These are phyloP conservation scores for Castanea crenata DNA, from an alignment of 306 rosid genomes.

Conservation along the genomic window DNA sequence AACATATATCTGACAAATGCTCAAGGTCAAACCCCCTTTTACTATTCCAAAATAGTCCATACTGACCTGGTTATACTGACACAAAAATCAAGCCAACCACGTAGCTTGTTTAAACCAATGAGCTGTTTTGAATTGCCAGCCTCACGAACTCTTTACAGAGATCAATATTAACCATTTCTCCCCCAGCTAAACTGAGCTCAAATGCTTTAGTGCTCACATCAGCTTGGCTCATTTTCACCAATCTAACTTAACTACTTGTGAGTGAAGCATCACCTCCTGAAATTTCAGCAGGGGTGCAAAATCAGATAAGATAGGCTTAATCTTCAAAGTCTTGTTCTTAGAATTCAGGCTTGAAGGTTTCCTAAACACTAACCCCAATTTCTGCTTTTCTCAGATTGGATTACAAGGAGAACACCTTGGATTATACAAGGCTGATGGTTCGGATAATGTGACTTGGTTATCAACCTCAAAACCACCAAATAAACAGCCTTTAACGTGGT, in stretches of 20 bases:
- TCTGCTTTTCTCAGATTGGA: conserved; percentile 58
- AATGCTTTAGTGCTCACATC: background rate
- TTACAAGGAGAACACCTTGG: conserved; percentile 71
- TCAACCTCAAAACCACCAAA: conserved; percentile 59
- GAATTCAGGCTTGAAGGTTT: background rate
- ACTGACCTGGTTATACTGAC: background rate
- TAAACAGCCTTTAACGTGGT: conserved; percentile 82
- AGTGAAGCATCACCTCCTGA: background rate
- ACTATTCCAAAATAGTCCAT: background rate
- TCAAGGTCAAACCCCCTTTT: background rate
- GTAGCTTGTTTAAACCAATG: background rate
- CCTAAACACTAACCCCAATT: background rate
- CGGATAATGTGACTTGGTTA: conserved; percentile 55
- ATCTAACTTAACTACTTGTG: background rate
- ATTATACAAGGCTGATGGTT: conserved; percentile 57
- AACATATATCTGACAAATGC: background rate
- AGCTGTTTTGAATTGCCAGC: background rate
- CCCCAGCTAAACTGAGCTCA: background rate
- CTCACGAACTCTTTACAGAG: background rate
- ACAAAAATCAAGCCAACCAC: background rate
- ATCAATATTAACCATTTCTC: background rate
- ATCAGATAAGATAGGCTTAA: background rate
- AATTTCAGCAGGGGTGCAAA: background rate
- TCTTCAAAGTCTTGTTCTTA: background rate
- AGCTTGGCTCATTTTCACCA: background rate